Evolutionary conservation across 2,329 filamentous ascomycete species (phyloP).

Genomic region (Colletotrichum spinosum): DNA sequence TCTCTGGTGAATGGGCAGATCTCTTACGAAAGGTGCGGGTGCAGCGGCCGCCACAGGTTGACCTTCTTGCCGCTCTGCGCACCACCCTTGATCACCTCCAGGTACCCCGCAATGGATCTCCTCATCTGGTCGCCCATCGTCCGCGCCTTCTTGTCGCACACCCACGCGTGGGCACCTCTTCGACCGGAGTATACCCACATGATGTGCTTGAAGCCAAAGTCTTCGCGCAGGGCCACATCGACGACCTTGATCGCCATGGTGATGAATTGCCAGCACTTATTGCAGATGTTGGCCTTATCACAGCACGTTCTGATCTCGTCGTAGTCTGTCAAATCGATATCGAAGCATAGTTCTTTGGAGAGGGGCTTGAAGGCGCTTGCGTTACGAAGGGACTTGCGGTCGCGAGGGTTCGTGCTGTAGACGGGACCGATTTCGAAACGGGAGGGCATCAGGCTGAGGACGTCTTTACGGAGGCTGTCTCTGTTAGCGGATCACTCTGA

Average conservation of each 20-base stretch:
- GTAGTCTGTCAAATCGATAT: constrained; percentile 99
- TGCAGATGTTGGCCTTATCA: constrained; percentile 91
- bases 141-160: constrained; percentile 90
- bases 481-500: constrained; percentile 22
- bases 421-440: constrained; percentile 99
- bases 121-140: constrained; percentile 87
- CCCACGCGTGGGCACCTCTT: constrained; percentile 97
- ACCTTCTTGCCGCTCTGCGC: constrained; percentile 88
- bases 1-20: background rate
- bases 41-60: constrained; percentile 84
- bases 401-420: constrained; percentile 92
- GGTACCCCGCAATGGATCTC: constrained; percentile 86
- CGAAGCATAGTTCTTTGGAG: constrained; percentile 95
- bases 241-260: constrained; percentile 98
- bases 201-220: constrained; percentile 97
- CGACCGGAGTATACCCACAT: constrained; percentile 99
- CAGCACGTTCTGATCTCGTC: constrained; percentile 97
- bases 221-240: constrained; percentile 86
- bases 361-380: constrained; percentile 85
- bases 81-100: constrained; percentile 90
- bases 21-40: constrained; percentile 83
- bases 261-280: constrained; percentile 96
- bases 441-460: constrained; percentile 86
- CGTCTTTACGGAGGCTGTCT: constrained; percentile 85
- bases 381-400: constrained; percentile 88